Conservation (phyloP, 805 yeast species). For the Blastobotrys peoriensis region DNA sequence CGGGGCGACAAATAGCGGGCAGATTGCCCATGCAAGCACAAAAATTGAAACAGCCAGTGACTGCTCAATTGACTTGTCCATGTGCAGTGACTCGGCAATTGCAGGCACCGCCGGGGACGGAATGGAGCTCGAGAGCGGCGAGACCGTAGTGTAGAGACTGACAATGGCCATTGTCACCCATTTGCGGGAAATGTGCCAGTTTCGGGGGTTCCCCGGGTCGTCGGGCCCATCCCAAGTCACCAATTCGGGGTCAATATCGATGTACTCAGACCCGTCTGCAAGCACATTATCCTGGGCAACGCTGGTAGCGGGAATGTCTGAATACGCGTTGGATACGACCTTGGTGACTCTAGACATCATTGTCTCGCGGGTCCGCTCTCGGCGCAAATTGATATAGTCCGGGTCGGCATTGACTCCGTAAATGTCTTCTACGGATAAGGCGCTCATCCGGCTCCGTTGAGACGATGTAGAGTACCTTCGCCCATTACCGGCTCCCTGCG, state of each 20-base stretch:
- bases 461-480: neutral
- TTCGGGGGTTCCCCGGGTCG: constrained; percentile 60
- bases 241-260: constrained; percentile 54
- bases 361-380: neutral
- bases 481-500: too few species aligned
- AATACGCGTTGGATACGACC: neutral
- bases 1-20: constrained; percentile 63
- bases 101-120: constrained; percentile 52
- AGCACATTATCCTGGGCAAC: constrained; percentile 24
- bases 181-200: constrained; percentile 46
- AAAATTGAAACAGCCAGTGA: constrained; percentile 56
- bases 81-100: constrained; percentile 41
- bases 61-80: constrained; percentile 38
- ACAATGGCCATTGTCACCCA: constrained; percentile 42
- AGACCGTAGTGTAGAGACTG: constrained; percentile 48
- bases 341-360: neutral
- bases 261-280: constrained; percentile 49
- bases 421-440: neutral
- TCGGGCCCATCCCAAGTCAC: constrained; percentile 61
- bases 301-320: neutral
- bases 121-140: constrained; percentile 60
- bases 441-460: neutral
- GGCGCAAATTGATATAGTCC: neutral
- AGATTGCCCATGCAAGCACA: constrained; percentile 64
- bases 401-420: neutral